Conservation (phyloP, 2,329 filamentous ascomycete genomes). For the Myriosclerotinia scirpicola region DNA sequence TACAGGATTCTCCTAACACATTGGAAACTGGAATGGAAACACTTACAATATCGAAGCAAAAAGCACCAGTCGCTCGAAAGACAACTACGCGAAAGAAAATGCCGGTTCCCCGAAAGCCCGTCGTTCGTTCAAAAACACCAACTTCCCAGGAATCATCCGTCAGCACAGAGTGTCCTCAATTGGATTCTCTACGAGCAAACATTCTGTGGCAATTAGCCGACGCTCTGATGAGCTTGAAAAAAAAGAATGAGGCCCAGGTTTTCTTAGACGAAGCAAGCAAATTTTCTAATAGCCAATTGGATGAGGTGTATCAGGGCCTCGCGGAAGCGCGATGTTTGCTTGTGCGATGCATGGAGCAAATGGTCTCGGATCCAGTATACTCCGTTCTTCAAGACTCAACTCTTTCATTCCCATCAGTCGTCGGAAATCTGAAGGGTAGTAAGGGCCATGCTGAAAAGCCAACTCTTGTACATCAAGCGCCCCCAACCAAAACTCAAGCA, state of each 20-base stretch:
- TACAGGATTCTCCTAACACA: slow-evolving; percentile 27
- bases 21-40: slow-evolving; percentile 34
- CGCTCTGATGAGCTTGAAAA: slow-evolving; percentile 46
- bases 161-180: slow-evolving; percentile 39
- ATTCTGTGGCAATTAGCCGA: slow-evolving; percentile 53
- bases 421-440: slow-evolving; percentile 30
- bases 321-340: slow-evolving; percentile 67
- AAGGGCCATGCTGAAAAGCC: slow-evolving; percentile 32
- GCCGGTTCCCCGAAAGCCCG: slow-evolving; percentile 36
- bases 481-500: slow-evolving; percentile 31
- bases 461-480: slow-evolving; percentile 30
- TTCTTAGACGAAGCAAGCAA: slow-evolving; percentile 54
- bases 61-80: slow-evolving; percentile 34
- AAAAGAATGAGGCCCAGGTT: slow-evolving; percentile 57
- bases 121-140: slow-evolving; percentile 34
- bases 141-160: slow-evolving; percentile 30
- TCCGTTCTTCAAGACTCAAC: slow-evolving; percentile 91
- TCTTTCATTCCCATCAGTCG: slow-evolving; percentile 76
- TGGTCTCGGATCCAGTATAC: slow-evolving; percentile 79
- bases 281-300: slow-evolving; percentile 46
- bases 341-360: slow-evolving; percentile 67
- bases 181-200: slow-evolving; percentile 48
- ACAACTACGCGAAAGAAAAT: slow-evolving; percentile 35
- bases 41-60: slow-evolving; percentile 40
- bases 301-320: slow-evolving; percentile 54